Evolutionary conservation across 2,329 filamentous ascomycete species (phyloP), one percentile per base, ranked within the genome.

Genomic region (Cercospora sesami): DNA sequence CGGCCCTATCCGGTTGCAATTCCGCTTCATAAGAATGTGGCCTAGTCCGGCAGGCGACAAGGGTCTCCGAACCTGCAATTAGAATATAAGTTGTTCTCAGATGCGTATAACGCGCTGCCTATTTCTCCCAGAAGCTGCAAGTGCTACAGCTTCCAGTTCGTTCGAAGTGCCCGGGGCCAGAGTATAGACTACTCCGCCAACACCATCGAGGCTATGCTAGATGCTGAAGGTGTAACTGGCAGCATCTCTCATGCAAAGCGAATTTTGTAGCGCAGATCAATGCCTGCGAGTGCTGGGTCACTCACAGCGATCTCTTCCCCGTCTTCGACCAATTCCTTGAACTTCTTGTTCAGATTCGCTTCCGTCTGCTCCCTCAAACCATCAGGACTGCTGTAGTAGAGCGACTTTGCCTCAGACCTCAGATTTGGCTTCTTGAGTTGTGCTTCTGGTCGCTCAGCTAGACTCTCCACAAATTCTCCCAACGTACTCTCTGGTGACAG

Each of bases 361-460:
- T 92, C 85, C 1, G 94, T 97, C 81, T 93, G 87, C 81, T 93
- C 88, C 77, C 97, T 92, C 64, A 99, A 82, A 70, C 91, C 88
- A 5, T 90, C 88, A 1, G 95, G 93, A 30, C 86, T 89, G 73
- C 93, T 93, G 85, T 96, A 95, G 79, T 97, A 99, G 53, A 99
- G 84, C 3, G 92, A 95, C 83, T 91, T 95, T 64, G 87, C 87
- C 73, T 94, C 90, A 0, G 88, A 88, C 60, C 93, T 87, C 73
- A 99, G 86, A 6, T 92, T 96, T 0, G 95, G 94, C 78, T 93
- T 94, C 85, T 97, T 98, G 64, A 99, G 85, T 80, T 98, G 95
- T 66, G 93, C 89, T 79, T 97, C 94, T 2, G 95, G 92, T 72
- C 91, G 87, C 74, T 91, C 87, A 1, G 92, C 91, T 53, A 99